Evolutionary conservation across 2,329 filamentous ascomycete species (phyloP).

Genomic region (Microsporum audouinii): DNA sequence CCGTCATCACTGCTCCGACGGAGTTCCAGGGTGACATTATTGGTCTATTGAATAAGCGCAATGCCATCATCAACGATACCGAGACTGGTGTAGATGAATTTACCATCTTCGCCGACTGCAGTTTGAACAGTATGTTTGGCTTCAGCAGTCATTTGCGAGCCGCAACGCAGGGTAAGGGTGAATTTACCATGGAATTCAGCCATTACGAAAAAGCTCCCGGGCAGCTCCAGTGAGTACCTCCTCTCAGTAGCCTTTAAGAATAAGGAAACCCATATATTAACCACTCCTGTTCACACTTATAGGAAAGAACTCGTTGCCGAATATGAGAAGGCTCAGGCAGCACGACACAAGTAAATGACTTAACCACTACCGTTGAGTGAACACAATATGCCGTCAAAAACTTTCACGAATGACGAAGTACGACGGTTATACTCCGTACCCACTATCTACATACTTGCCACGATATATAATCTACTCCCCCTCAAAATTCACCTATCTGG

Average conservation of each 20-base stretch:
- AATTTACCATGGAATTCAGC: constrained; percentile 98
- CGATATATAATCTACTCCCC: background rate
- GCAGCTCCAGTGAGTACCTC: constrained; percentile 71
- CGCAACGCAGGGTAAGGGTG: constrained; percentile 93
- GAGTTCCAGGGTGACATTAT: constrained; percentile 98
- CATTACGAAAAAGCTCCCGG: constrained; percentile 81
- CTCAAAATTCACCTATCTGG: background rate
- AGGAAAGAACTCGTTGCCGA: constrained; percentile 57
- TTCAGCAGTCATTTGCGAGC: constrained; percentile 86
- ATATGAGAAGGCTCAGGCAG: constrained; percentile 55
- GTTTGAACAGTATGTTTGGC: constrained; percentile 93
- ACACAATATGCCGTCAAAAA: background rate
- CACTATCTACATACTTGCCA: background rate
- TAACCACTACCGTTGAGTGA: constrained; percentile 14
- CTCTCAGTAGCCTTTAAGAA: background rate
- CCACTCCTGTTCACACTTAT: background rate
- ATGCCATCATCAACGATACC: constrained; percentile 87
- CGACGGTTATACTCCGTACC: background rate
- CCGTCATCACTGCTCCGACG: constrained; percentile 83
- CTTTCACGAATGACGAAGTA: background rate
- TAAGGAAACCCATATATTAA: background rate
- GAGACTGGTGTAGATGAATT: constrained; percentile 93
- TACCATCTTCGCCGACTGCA: constrained; percentile 81
- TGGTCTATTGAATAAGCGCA: constrained; percentile 91
- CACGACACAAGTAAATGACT: constrained; percentile 48